Percentiles rank a stretch among this genome's conserved stretches.
These are phyloP conservation scores for Torulaspora pretoriensis DNA, from an alignment of 1,139 yeast species.

Conservation along the genomic window DNA sequence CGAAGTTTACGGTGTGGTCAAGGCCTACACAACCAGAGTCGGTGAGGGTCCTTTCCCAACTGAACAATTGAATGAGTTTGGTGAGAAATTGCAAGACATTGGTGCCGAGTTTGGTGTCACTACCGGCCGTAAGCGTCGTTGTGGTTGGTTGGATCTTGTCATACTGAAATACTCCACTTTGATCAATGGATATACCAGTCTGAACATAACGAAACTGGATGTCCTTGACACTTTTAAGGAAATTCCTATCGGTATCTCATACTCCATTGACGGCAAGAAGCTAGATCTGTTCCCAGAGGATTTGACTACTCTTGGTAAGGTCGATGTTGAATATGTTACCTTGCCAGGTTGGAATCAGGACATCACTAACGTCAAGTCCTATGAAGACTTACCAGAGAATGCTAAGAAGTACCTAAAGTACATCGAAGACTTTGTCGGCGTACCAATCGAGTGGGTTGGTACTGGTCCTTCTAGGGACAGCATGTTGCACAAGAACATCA, in stretches of 20 bases:
- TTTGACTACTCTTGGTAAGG: conserved; percentile 70
- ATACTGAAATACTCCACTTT: conserved; percentile 85
- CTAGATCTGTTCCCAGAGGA: conserved; percentile 90
- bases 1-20: conserved; percentile 90
- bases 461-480: conserved; percentile 96
- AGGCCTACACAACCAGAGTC: conserved; percentile 97
- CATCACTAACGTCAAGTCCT: conserved; percentile 66
- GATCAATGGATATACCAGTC: conserved; percentile 90
- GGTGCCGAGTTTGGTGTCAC: conserved; percentile 98
- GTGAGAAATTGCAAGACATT: conserved; percentile 81
- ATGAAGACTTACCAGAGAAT: conserved; percentile 77
- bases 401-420: conserved; percentile 78
- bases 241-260: conserved; percentile 80
- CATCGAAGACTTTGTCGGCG: conserved; percentile 78
- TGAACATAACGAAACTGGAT: conserved; percentile 92
- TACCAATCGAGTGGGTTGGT: conserved; percentile 95
- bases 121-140: conserved; percentile 98
- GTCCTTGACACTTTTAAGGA: conserved; percentile 87
- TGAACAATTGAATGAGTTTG: conserved; percentile 84
- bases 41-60: conserved; percentile 99
- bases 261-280: conserved; percentile 70
- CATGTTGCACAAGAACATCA: conserved; percentile 48
- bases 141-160: conserved; percentile 98
- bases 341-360: conserved; percentile 93
- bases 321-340: conserved; percentile 84